phyloP scores from a whole-genome alignment of 495 filamentous ascomycete genomes.

The Penicillium paxilli region DNA sequence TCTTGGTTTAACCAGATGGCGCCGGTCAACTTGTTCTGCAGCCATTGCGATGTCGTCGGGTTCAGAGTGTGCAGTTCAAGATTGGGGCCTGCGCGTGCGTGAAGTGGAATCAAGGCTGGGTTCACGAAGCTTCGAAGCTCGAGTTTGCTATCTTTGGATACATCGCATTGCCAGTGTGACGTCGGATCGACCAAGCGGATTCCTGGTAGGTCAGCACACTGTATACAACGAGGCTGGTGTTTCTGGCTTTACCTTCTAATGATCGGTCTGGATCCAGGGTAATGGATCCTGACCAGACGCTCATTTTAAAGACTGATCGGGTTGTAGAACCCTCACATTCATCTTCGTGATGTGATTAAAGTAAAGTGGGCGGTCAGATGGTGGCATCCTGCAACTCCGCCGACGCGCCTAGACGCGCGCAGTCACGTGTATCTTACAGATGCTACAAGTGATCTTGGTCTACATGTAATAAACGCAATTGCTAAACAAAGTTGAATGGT shows the following conservation, averaged over 20 bases:
- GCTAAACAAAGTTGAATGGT: not conserved
- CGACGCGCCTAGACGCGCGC: conserved; percentile 14
- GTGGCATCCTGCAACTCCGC: not conserved
- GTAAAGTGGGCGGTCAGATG: not conserved
- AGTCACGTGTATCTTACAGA: conserved; percentile 8
- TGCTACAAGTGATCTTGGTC: not conserved
- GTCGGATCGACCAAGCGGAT: conserved; percentile 40
- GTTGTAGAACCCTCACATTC: conserved; percentile 1
- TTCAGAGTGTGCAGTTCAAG: conserved; percentile 45
- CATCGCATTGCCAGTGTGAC: conserved; percentile 40
- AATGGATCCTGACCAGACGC: conserved; percentile 41
- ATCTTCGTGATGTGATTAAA: conserved; percentile 2
- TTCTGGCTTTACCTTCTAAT: conserved; percentile 33
- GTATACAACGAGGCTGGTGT: not conserved
- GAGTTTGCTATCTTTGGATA: conserved; percentile 37
- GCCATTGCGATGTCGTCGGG: conserved; percentile 41
- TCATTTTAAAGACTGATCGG: conserved; percentile 27
- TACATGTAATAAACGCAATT: not conserved
- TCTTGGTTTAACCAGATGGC: conserved; percentile 38
- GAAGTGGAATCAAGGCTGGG: conserved; percentile 47
- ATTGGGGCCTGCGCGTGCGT: conserved; percentile 51
- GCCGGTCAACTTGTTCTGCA: conserved; percentile 34
- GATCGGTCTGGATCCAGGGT: conserved; percentile 26
- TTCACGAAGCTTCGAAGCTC: conserved; percentile 47
- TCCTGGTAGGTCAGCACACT: conserved; percentile 25